Conservation (phyloP, 106 monocot species). For the Amphibolis antarctica region DNA sequence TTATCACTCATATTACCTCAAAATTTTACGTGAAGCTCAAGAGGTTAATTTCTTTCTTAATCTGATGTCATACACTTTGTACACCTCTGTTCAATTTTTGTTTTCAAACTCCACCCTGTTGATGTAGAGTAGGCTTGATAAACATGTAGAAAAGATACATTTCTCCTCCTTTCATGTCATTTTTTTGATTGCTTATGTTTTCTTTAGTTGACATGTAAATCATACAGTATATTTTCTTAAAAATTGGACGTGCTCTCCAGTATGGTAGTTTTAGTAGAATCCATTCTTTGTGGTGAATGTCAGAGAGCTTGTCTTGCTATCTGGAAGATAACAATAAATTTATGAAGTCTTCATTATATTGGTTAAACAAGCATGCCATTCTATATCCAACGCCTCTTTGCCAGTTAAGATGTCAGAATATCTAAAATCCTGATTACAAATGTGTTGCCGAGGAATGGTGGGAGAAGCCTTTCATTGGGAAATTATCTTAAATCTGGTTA, state of each 20-base stretch:
- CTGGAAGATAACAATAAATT: no score
- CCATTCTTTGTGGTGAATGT: no score
- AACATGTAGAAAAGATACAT: neutral
- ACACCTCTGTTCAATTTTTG: neutral
- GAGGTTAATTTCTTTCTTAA: slow-evolving; percentile 37
- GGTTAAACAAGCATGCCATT: no score
- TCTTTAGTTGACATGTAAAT: neutral
- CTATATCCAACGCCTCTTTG: no score
- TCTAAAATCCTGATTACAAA: no score
- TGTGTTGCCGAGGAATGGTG: neutral
- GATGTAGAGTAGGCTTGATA: neutral
- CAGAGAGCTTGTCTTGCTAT: no score
- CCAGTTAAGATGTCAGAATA: no score
- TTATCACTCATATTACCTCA: slow-evolving; percentile 71
- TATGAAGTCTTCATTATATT: no score
- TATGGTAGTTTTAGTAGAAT: no score
- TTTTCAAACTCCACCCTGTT: neutral
- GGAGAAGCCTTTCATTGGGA: neutral
- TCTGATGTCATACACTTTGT: neutral
- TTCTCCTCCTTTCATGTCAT: neutral
- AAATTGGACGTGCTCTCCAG: no score
- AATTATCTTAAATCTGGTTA: neutral
- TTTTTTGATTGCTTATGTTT: neutral
- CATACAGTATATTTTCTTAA: neutral
- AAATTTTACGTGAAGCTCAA: slow-evolving; percentile 54